Conservation (phyloP, 192 early-diverging fungal genomes). For the Podila horticola region DNA sequence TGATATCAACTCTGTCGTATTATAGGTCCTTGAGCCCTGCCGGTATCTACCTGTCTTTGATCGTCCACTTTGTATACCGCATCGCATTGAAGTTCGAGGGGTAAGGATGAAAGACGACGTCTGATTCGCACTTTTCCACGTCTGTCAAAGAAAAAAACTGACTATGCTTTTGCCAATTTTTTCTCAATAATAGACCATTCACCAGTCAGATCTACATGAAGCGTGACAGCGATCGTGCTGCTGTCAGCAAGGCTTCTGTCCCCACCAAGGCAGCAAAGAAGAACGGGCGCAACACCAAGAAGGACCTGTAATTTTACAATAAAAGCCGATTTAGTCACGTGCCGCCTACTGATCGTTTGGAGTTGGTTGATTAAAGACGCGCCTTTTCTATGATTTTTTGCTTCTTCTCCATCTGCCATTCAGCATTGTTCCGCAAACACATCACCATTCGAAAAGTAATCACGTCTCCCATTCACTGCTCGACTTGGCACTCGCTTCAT, state of each 20-base stretch:
- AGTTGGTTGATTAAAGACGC: neutral
- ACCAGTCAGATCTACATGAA: conserved; percentile 83
- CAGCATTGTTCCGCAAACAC: no score
- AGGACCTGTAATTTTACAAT: conserved; percentile 13
- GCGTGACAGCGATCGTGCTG: conserved; percentile 33
- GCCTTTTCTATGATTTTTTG: neutral
- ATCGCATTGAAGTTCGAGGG: conserved; percentile 84
- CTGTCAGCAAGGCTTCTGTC: conserved; percentile 1
- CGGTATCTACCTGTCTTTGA: conserved; percentile 72
- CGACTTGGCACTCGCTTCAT: no score
- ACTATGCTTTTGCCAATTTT: neutral
- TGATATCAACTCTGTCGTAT: neutral
- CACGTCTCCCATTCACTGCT: neutral
- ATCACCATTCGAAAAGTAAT: neutral
- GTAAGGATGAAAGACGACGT: conserved; percentile 49
- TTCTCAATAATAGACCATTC: conserved; percentile 65
- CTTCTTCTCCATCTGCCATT: neutral
- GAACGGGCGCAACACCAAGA: conserved; percentile 22
- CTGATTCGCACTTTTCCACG: no score
- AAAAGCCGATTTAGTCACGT: neutral
- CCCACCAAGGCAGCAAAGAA: conserved; percentile 8
- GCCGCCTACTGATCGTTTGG: no score
- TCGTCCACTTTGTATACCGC: conserved; percentile 81
- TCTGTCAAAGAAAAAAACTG: neutral
- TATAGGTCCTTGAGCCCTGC: conserved; percentile 73